Conservation (phyloP, 257 asterid genomes). For the Plantago ovata region DNA sequence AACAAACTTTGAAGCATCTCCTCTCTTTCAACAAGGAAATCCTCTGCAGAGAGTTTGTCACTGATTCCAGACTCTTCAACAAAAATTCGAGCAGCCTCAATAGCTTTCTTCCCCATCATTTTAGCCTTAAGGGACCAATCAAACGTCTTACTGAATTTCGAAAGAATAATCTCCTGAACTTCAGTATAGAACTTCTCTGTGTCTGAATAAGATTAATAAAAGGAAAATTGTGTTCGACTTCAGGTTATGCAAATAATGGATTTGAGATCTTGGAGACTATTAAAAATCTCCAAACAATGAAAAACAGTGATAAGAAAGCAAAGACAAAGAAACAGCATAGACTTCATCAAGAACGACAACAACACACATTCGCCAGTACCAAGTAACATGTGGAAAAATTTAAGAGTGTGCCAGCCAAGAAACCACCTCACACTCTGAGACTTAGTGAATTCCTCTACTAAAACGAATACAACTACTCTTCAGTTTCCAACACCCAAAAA, state of each 20-base stretch:
- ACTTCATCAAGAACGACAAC: background rate
- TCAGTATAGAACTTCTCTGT: conserved; percentile 90
- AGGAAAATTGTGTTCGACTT: background rate
- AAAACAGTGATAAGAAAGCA: too few relatives aligned
- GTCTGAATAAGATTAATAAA: conserved; percentile 37
- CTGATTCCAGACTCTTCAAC: conserved; percentile 83
- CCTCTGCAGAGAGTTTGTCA: conserved; percentile 76
- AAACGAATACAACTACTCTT: too few relatives aligned
- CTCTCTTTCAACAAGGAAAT: conserved; percentile 89
- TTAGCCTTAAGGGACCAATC: conserved; percentile 96
- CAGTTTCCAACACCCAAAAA: too few relatives aligned
- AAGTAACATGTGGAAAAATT: background rate
- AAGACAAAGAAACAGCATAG: too few relatives aligned
- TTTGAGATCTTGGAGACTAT: too few relatives aligned
- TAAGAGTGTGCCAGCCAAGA: too few relatives aligned
- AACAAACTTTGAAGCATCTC: conserved; percentile 67
- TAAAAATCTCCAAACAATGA: too few relatives aligned
- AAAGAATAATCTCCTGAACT: conserved; percentile 86
- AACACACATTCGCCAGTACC: background rate
- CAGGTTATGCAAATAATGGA: background rate
- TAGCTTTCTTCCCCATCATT: conserved; percentile 98
- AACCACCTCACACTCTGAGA: too few relatives aligned
- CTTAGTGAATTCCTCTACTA: too few relatives aligned
- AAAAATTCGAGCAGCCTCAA: conserved; percentile 90
- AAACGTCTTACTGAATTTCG: conserved; percentile 81